Base-by-base conservation (phyloP, 306 rosid genomes). In the Cicer cuneatum region DNA sequence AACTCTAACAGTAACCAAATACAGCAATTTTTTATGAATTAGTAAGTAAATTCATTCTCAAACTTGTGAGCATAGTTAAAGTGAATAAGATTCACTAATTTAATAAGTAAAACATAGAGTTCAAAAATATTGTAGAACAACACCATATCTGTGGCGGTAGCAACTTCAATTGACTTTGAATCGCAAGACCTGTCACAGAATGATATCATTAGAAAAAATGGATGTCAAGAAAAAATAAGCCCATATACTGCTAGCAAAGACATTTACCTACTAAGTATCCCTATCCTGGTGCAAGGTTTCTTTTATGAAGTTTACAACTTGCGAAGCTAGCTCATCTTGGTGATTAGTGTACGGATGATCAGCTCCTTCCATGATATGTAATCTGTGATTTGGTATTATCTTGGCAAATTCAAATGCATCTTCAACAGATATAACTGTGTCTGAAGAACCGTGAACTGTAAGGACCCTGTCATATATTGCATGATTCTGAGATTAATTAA, bases 371-470 rank as follows among this genome's bases (percentile, higher is more conserved):
- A 91, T 61, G 49, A 83, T 71, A 49, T 53, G 90, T 76, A 90
- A 62, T 79, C 85, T 82, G 88, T 91, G 98, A 71, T 91, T 86
- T 11, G 93, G 92, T 88, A 91, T 77, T 51, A 88, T 84, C 85
- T 89, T 87, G 73, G 84, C 79, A 56, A 93, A 89, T 78, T 85
- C 84, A 0, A 7, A 56, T 16, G 97, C 92, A 58, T 89, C 89
- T 69, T 84, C 85, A 49, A 85, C 85, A 0, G 86, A 84, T 66
- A 91, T 72, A 74, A 69, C 38, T 54, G 82, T 77, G 71, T 89
- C 97, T 3, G 82, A 88, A 78, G 90, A 64, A 80, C 98, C 97
- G 76, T 93, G 98, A 71, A 91, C 77, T 19, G 92, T 89, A 29
- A 90, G 74, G 53, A 93, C 91, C 93, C 97, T 93, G 86, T 77